Evolutionary conservation across 2,329 filamentous ascomycete species (phyloP), one percentile per base, ranked within the genome.

Genomic region (Penicillium rolfsii): DNA sequence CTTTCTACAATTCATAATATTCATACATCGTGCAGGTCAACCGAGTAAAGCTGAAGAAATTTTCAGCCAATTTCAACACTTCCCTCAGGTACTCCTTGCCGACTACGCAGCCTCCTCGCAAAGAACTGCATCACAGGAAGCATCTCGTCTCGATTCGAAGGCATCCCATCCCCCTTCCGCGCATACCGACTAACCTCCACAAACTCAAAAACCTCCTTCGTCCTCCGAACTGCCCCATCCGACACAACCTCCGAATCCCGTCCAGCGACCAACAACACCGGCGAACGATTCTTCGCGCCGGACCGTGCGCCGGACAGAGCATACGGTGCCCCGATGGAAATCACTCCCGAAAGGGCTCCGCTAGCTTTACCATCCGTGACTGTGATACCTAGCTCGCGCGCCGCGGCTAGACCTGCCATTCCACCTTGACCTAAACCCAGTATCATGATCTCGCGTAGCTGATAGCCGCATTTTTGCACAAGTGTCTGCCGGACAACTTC

Each of bases 71-170:
- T 68, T 64, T 82, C 79, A 38, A 81, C 68, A 68, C 76, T 78
- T 2, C 77, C 80, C 64, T 79, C 78, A 0, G 79, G 80, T 43
- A 81, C 79, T 35, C 80, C 80, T 56, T 76, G 72, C 59, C 74
- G 72, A 71, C 79, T 82, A 59, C 74, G 72, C 61, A 82, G 66
- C 52, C 76, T 69, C 38, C 77, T 70, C 24, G 77, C 79, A 67
- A 82, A 84, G 74, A 88, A 97, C 71, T 89, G 86, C 92, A 97
- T 97, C 62, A 97, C 84, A 0, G 93, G 93, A 70, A 93, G 73
- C 84, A 96, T 93, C 82, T 98, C 93, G 11, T 96, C 92, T 56
- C 89, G 83, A 73, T 84, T 89, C 49, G 82, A 81, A n/a, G 93
- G 92, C 93, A 97, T 97, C 1, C 84, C 84, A 75, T 96, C 91